A percentile compares a stretch with the other conserved stretches of the same genome.
Conservation (phyloP, 2,329 filamentous ascomycete genomes). For the Harringtonia aguacate region DNA sequence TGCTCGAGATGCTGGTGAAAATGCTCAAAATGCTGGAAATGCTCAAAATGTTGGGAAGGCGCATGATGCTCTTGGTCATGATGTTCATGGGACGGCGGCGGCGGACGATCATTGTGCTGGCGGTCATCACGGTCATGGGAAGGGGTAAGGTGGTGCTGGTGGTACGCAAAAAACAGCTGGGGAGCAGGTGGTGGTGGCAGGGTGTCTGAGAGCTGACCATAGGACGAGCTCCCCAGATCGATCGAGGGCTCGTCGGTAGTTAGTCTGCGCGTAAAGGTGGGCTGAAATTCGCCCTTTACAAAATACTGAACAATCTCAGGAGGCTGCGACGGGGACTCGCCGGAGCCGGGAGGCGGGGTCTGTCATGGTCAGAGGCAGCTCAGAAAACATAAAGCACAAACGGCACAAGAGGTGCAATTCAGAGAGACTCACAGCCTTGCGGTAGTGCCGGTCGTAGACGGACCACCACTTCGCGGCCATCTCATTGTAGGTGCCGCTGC, state of each 20-base stretch:
- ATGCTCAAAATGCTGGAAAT: conserved; percentile 9
- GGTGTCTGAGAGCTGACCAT: conserved; percentile 20
- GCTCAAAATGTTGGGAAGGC: conserved; percentile 8
- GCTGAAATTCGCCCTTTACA: conserved; percentile 42
- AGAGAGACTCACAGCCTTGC: conserved; percentile 34
- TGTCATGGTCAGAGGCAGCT: too few species aligned
- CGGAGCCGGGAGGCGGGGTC: not conserved
- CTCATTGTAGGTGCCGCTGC: conserved; percentile 63
- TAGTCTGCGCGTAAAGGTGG: conserved; percentile 18
- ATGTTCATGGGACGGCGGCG: too few species aligned
- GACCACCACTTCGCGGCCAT: conserved; percentile 88
- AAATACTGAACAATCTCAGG: conserved; percentile 38
- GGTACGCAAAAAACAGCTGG: conserved; percentile 13
- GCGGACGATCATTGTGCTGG: too few species aligned
- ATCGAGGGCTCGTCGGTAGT: conserved; percentile 23
- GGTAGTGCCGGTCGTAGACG: conserved; percentile 82
- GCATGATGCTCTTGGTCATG: not conserved
- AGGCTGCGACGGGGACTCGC: conserved; percentile 2
- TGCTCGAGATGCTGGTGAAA: conserved; percentile 3
- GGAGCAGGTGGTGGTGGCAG: conserved; percentile 10
- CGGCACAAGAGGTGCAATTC: too few species aligned
- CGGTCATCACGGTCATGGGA: not conserved
- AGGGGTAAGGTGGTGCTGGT: conserved; percentile 12
- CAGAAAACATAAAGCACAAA: too few species aligned
- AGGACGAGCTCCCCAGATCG: conserved; percentile 11